phyloP scores from a whole-genome alignment of 371 early-diverging fungal genomes.

The Haplosporangium sp. region DNA sequence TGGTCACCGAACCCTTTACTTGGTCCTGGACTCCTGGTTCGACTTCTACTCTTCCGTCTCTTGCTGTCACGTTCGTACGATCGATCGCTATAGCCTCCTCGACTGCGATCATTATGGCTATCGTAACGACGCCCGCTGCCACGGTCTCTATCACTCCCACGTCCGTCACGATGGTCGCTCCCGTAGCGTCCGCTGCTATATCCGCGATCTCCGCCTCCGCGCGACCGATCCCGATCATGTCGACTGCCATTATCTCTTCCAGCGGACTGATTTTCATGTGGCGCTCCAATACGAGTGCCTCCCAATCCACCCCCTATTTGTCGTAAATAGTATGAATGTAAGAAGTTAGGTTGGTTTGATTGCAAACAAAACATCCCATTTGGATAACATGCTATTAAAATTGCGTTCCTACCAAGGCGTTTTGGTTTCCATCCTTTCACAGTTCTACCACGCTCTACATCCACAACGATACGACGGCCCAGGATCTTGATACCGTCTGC shows the following conservation, averaged over 20 bases:
- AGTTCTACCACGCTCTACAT: constrained; percentile 97
- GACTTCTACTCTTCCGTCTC: constrained; percentile 51
- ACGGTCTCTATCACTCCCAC: constrained; percentile 54
- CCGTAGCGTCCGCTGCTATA: constrained; percentile 42
- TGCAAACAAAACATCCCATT: neutral
- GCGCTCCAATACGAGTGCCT: constrained; percentile 78
- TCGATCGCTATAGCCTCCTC: constrained; percentile 51
- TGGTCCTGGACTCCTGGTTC: constrained; percentile 41
- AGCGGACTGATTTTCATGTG: constrained; percentile 63
- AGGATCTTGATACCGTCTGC: constrained; percentile 91
- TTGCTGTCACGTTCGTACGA: constrained; percentile 54
- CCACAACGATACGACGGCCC: constrained; percentile 90
- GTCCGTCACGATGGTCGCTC: constrained; percentile 29
- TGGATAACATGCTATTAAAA: neutral
- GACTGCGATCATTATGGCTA: constrained; percentile 33
- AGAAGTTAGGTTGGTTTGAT: neutral
- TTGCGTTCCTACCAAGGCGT: constrained; percentile 68
- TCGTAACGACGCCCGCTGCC: constrained; percentile 30
- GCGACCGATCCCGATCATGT: constrained; percentile 52
- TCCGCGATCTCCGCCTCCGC: constrained; percentile 50
- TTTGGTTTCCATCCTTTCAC: constrained; percentile 96
- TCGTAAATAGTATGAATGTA: neutral
- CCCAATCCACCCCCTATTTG: constrained; percentile 90
- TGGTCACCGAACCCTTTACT: constrained; percentile 34
- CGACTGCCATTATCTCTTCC: constrained; percentile 57